Evolutionary conservation across 2,329 filamentous ascomycete species (phyloP).

Genomic region (Aspergillus sp.): DNA sequence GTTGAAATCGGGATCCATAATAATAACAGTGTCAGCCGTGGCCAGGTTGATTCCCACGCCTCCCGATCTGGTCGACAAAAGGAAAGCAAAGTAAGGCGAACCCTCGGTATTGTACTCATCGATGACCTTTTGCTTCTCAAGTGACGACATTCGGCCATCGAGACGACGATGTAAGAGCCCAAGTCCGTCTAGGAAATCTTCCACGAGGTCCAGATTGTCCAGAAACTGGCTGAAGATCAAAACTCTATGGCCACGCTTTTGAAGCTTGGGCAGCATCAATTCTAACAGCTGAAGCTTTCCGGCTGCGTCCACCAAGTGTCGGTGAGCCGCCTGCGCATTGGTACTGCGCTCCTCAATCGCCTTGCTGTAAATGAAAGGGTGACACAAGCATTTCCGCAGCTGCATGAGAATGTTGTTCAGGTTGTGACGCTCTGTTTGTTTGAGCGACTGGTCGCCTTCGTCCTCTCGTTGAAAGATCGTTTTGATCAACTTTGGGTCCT

Average conservation of each 20-base stretch:
- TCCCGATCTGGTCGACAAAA: slow-evolving; percentile 90
- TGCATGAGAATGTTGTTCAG: slow-evolving; percentile 96
- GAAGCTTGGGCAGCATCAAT: slow-evolving; percentile 81
- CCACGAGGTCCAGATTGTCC: slow-evolving; percentile 79
- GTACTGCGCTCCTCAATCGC: slow-evolving; percentile 81
- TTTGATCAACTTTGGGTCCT: slow-evolving; percentile 84
- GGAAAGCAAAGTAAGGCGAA: slow-evolving; percentile 82
- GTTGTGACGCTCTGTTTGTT: slow-evolving; percentile 70
- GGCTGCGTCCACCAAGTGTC: slow-evolving; percentile 86
- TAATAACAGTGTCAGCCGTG: slow-evolving; percentile 96
- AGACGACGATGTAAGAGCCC: slow-evolving; percentile 74
- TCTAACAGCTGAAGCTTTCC: slow-evolving; percentile 83
- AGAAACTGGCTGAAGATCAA: slow-evolving; percentile 96
- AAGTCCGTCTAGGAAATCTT: slow-evolving; percentile 83
- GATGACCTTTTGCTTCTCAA: slow-evolving; percentile 92
- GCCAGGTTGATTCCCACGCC: slow-evolving; percentile 97
- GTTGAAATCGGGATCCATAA: slow-evolving; percentile 95
- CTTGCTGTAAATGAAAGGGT: slow-evolving; percentile 90
- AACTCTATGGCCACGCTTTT: slow-evolving; percentile 82
- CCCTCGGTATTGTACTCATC: slow-evolving; percentile 87
- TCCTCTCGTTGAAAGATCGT: slow-evolving; percentile 72
- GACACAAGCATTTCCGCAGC: slow-evolving; percentile 88
- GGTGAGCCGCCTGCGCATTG: slow-evolving; percentile 62
- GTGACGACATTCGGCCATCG: slow-evolving; percentile 76
- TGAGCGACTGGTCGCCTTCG: slow-evolving; percentile 50